These are phyloP conservation scores for Cerrena zonata DNA, from an alignment of 1,284 basidiomycete species.

Conservation along the genomic window DNA sequence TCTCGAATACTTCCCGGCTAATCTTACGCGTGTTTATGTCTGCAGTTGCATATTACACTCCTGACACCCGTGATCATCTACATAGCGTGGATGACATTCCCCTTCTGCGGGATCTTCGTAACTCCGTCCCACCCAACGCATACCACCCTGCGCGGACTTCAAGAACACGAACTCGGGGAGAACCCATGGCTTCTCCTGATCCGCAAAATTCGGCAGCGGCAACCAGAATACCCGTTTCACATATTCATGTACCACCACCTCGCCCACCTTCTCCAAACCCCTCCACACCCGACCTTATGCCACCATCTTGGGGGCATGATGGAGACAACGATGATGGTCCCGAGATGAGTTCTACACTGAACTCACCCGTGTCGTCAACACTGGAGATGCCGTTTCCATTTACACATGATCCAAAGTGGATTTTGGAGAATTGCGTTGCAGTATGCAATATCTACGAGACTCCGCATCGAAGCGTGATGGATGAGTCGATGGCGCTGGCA, in stretches of 20 bases:
- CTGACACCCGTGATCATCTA: conserved; percentile 2
- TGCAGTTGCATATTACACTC: conserved; percentile 9
- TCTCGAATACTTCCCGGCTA: conserved; percentile 2
- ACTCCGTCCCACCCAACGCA: background rate
- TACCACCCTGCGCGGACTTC: conserved; percentile 7
- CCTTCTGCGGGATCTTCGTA: background rate
- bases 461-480: background rate
- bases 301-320: background rate
- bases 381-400: background rate
- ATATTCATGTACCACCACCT: background rate
- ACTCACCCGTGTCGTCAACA: background rate
- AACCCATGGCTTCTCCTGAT: background rate
- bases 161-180: background rate
- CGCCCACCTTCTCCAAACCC: background rate
- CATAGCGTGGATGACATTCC: conserved; percentile 4
- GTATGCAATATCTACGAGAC: background rate
- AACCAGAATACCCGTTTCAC: background rate
- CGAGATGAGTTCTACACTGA: background rate
- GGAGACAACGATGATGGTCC: background rate
- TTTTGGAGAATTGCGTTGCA: conserved; percentile 11
- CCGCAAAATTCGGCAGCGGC: background rate
- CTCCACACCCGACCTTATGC: background rate
- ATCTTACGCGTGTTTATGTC: background rate
- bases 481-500: conserved; percentile 14
- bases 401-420: conserved; percentile 11